Base-by-base conservation (phyloP, 768 basidiomycete genomes). In the Lentinula boryana region DNA sequence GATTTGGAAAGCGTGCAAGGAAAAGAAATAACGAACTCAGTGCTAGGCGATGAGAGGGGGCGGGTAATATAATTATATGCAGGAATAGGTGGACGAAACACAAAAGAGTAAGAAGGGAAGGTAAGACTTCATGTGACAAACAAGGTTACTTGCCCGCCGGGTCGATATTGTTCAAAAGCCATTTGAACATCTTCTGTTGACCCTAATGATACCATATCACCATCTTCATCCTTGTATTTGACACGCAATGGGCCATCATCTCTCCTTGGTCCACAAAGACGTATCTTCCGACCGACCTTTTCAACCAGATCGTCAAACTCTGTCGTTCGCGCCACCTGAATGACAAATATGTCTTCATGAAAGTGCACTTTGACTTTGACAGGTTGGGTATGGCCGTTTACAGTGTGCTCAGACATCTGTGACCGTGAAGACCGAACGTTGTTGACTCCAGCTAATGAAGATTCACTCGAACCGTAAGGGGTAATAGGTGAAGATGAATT, bases 321-420 rank as follows among this genome's bases (percentile, higher is more conserved):
- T 36, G 91, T 92, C 63, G 78, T 74, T 63, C 88, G 82, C 46
- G 91, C 83, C 27, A 96, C 93, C 73, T 93, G 90, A 61, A 98
- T 91, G 63, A 96, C 89, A 69, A 98, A 98, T 50, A 97, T 90
- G 70, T 97, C 95, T 67, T 95, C 91, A 68, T 93, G 87, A 77
- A 90, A 98, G 72, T 92, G 91, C 57, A 98, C 93, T 75, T 96
- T 96, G 69, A 98, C 87, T 70, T 95, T 93, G 46, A 98, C 87
- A 10, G 87, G 72, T 21, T 68, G 61, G 33, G 60, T 56, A 60
- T 60, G 51, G 27, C 70, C 72, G 23, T 67, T 71, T 52, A 69
- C 62, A 38, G 70, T 68, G 61, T 72, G 74, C 46, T 80, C 84
- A 68, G 79, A 84, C 66, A 74, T 77, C 68, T 82, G 84, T 62